Conservation (phyloP, 106 monocot species). For the Phalaenopsis equestris region DNA sequence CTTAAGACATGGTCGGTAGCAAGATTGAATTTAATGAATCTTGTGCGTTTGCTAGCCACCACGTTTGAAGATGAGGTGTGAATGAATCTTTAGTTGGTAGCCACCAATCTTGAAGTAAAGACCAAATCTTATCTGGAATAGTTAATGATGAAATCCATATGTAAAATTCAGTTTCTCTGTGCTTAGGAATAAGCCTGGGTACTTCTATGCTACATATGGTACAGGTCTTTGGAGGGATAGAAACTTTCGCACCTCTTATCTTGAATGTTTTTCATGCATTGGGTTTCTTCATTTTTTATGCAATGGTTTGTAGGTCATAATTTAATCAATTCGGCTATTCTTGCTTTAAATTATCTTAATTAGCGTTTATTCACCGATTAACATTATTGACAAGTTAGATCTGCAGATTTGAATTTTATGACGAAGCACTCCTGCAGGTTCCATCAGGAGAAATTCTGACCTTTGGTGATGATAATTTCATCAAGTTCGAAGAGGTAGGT, state of each 20-base stretch:
- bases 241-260: no score
- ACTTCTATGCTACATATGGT: not conserved
- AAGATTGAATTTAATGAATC: no score
- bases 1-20: no score
- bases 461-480: constrained; percentile 90
- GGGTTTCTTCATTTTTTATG: not conserved
- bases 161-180: not conserved
- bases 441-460: constrained; percentile 80
- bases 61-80: no score
- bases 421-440: constrained; percentile 39
- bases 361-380: not conserved
- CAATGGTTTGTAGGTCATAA: not conserved
- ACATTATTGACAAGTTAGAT: not conserved
- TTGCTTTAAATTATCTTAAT: constrained; percentile 2
- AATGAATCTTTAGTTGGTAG: no score
- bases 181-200: not conserved
- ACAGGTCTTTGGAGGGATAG: no score
- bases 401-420: not conserved
- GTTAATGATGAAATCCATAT: no score
- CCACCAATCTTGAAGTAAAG: no score
- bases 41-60: no score
- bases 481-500: constrained; percentile 66
- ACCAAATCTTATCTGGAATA: no score
- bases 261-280: not conserved
- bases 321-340: not conserved